A percentile compares a stretch with the other conserved stretches of the same genome.
Conservation (phyloP, 2,329 filamentous ascomycete species). For the Stylonectria norvegica region DNA sequence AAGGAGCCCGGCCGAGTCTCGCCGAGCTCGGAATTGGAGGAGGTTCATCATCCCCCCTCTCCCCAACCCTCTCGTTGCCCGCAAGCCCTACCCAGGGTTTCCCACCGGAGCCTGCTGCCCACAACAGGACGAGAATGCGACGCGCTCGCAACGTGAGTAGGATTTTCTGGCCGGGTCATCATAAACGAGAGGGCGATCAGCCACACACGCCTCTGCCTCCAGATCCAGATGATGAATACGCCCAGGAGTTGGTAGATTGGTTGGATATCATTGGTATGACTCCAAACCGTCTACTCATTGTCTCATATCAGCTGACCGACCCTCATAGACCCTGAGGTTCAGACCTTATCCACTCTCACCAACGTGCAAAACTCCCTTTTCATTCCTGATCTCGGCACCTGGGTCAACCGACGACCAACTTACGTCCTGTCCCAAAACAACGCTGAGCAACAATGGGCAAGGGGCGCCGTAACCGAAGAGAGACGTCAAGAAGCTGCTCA, state of each 20-base stretch:
- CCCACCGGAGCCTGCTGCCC: not conserved
- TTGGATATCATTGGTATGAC: conserved; percentile 38
- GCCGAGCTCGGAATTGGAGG: conserved; percentile 30
- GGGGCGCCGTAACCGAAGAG: conserved; percentile 17
- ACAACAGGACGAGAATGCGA: conserved; percentile 6
- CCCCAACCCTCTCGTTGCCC: conserved; percentile 28
- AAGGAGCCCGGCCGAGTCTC: conserved; percentile 35
- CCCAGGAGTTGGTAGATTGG: conserved; percentile 39
- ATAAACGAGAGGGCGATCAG: conserved; percentile 8
- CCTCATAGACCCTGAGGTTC: conserved; percentile 70
- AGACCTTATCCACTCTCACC: conserved; percentile 77
- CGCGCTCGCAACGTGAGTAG: conserved; percentile 24
- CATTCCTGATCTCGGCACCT: conserved; percentile 72
- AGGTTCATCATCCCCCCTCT: conserved; percentile 15
- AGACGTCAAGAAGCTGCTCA: conserved; percentile 12
- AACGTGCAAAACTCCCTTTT: conserved; percentile 91
- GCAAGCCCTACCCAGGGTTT: conserved; percentile 2
- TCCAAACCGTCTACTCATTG: not conserved
- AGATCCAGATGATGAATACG: conserved; percentile 32
- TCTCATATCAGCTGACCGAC: conserved; percentile 2
- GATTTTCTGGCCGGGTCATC: conserved; percentile 26
- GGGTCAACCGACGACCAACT: conserved; percentile 73
- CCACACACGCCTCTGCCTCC: conserved; percentile 1
- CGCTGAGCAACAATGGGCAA: conserved; percentile 22
- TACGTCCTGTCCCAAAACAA: conserved; percentile 63